Evolutionary conservation across 306 rosid genomes (phyloP), one percentile per base, ranked within the genome.

Genomic region (Casuarina glauca): DNA sequence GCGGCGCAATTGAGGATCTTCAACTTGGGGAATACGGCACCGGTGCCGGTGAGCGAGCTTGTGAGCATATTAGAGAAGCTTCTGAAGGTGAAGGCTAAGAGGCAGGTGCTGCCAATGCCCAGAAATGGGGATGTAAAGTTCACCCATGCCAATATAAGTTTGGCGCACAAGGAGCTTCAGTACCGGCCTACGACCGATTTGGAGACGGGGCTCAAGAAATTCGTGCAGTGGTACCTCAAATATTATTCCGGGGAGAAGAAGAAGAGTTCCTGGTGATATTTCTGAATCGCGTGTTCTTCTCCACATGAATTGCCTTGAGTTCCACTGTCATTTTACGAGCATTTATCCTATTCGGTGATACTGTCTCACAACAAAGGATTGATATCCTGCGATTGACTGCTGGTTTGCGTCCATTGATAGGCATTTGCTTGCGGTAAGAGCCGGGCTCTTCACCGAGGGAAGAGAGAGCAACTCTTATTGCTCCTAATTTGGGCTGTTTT

Each of bases 41-140:
- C 98, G 0, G 89, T 93, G 50, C 98, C 98, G 0, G 97, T 93
- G 84, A 83, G 79, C 62, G 84, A 88, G 70, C 90, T 93, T 16
- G 98, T 93, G 39, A 83, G 82, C 54, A 91, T 89, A 72, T 73
- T 93, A 87, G 98, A 93, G 92, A 90, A 84, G 89, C 90, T 88
- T 80, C 83, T 93, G 81, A 91, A 86, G 86, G 87, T 89, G 15
- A 91, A 90, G 82, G 98, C 97, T 0, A 93, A 88, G 84, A 91
- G 61, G 87, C 88, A 83, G 75, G 80, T 91, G 63, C 19, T 86
- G 76, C 85, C 91, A 1, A 84, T 93, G 97, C 98, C 97, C 0
- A 80, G 92, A 41, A 93, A 93, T 82, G 98, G 98, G 3, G 97
- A 93, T 83, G 98, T 91, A 46, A 91, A 72, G 74, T 90, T 88